These are phyloP conservation scores for Pistacia atlantica DNA, from an alignment of 345 rosid species.

Conservation along the genomic window DNA sequence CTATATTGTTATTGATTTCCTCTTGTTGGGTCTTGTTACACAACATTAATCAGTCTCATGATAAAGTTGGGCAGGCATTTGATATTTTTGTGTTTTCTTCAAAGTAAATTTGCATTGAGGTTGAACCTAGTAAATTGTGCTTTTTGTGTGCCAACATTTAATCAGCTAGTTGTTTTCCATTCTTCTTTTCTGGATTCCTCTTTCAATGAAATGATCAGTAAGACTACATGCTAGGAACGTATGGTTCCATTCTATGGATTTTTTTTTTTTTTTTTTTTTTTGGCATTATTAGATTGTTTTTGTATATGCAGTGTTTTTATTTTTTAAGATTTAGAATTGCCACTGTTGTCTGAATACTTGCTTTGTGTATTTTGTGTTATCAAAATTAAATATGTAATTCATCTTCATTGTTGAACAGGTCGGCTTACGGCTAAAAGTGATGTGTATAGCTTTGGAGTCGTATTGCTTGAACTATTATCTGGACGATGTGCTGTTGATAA, in stretches of 20 bases:
- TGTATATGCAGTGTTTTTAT: neutral
- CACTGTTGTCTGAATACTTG: neutral
- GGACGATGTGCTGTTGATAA: conserved; percentile 93
- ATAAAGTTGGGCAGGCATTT: conserved; percentile 7
- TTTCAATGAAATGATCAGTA: neutral
- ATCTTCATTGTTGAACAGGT: conserved; percentile 51
- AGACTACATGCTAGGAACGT: neutral
- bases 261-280: too few species aligned
- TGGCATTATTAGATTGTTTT: neutral
- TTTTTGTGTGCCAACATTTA: neutral
- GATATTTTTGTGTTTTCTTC: neutral
- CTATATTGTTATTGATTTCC: conserved; percentile 3
- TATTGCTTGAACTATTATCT: conserved; percentile 82
- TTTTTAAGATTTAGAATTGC: neutral
- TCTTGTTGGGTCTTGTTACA: neutral
- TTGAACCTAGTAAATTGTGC: conserved; percentile 2
- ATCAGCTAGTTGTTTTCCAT: neutral
- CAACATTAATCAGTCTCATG: neutral
- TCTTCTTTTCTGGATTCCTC: neutral
- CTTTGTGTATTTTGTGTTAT: neutral
- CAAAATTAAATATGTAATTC: conserved; percentile 15
- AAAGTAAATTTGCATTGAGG: neutral
- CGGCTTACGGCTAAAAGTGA: conserved; percentile 94
- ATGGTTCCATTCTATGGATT: neutral
- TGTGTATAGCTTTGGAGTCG: conserved; percentile 96